Evolutionary conservation across 2,329 filamentous ascomycete species (phyloP), one percentile per base, ranked within the genome.

Genomic region (Nothophaeocryptopus gaeumannii): DNA sequence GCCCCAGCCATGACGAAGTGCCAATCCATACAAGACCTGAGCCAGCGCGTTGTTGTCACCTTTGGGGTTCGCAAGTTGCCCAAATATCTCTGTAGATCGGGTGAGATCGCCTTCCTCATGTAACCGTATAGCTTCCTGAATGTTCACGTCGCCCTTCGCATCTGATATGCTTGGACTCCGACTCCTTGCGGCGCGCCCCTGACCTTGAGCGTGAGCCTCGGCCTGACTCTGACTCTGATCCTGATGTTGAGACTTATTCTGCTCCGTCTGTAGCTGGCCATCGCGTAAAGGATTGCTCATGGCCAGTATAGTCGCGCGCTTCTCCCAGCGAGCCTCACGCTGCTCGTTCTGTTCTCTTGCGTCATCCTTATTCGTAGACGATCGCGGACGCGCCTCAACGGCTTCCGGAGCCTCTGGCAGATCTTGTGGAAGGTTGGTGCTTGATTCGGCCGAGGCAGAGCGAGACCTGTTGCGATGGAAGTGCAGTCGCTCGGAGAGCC

Each of bases 11-110:
- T 97, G 92, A 65, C 91, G 91, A 58, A 96, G 72, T 45, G 92
- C 91, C 50, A 99, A 85, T 3, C 93, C 93, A 67, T 96, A 99
- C 45, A 99, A 79, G 32, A 99, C 93, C 73, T 99, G 92, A 63
- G 89, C 93, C 57, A 99, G 78, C 35, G 93, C 88, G 71, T 97
- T 96, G 67, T 96, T 96, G 42, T 85, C 82, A 16, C 89, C 90
- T 46, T 83, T 78, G 0, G 88, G 88, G 67, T 96, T 85, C 45
- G 93, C 93, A 59, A 99, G 76, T 53, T 78, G 77, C 26, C 83
- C 87, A 72, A 99, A 99, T 71, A 97, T 82, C 45, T 76, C 75
- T n/a, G 93, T 96, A 45, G 90, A 93, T 63, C 78, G 73, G 63
- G 83, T 81, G 49, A 96, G 78, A 53, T 93, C 80, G 50, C 92